Evolutionary conservation across 1,284 basidiomycete genomes (phyloP).

Genomic region (Ceratobasidium theobromae): DNA sequence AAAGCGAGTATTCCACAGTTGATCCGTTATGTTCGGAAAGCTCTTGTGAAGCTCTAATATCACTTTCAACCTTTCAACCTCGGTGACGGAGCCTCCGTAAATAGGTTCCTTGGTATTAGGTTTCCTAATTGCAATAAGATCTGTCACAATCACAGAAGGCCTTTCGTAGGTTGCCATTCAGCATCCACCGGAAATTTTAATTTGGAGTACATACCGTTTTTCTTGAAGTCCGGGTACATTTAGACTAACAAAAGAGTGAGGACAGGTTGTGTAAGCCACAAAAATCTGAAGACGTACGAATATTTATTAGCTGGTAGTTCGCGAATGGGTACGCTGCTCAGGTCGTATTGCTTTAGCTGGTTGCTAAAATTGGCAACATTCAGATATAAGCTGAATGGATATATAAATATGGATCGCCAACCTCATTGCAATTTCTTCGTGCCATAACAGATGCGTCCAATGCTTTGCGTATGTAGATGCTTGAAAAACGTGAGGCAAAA

Average conservation of each 20-base stretch:
- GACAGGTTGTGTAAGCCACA: not conserved
- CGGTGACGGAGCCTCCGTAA: slow-evolving; percentile 60
- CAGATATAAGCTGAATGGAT: not conserved
- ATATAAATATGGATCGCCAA: slow-evolving; percentile 35
- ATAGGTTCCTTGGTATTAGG: slow-evolving; percentile 54
- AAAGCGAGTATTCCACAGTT: slow-evolving; percentile 54
- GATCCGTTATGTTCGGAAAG: slow-evolving; percentile 46
- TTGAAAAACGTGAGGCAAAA: slow-evolving; percentile 3
- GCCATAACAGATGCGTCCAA: slow-evolving; percentile 28
- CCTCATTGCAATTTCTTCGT: slow-evolving; percentile 38
- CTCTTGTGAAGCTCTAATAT: slow-evolving; percentile 53
- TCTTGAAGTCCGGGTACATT: slow-evolving; percentile 62
- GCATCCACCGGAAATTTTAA: slow-evolving; percentile 38
- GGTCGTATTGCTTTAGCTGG: slow-evolving; percentile 60
- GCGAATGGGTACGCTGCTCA: slow-evolving; percentile 46
- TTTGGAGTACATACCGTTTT: slow-evolving; percentile 46
- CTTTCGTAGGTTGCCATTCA: slow-evolving; percentile 55
- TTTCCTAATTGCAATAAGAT: slow-evolving; percentile 51
- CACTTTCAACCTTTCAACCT: slow-evolving; percentile 54
- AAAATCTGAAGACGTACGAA: not conserved
- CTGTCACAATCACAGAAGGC: slow-evolving; percentile 39
- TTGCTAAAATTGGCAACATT: slow-evolving; percentile 28
- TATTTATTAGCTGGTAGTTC: slow-evolving; percentile 39
- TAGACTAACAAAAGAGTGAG: slow-evolving; percentile 50
- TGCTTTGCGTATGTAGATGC: slow-evolving; percentile 12